Percentiles rank a stretch among this genome's conserved stretches.
Evolutionary conservation across 768 basidiomycete genomes (phyloP).

Genomic region (Dioszegia crocea): DNA sequence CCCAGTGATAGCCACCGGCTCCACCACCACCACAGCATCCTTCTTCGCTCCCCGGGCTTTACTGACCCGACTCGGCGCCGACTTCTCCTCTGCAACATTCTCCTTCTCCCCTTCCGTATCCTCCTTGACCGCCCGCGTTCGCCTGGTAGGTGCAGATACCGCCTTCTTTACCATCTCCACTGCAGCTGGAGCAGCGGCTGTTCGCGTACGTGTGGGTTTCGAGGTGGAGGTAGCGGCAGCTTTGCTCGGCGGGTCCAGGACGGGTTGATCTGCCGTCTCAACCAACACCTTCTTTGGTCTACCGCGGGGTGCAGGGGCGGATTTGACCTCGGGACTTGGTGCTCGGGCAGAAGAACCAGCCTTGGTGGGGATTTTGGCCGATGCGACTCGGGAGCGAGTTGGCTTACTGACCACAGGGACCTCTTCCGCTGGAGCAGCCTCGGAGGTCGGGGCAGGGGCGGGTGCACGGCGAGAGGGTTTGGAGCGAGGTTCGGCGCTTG

Average conservation of each 20-base stretch:
- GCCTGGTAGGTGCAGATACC: neutral
- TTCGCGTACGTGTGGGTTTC: neutral
- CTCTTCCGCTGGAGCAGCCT: neutral
- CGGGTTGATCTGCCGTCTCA: slow-evolving; percentile 2
- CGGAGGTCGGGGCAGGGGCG: neutral
- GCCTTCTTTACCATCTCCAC: neutral
- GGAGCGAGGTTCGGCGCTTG: neutral
- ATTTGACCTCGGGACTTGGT: slow-evolving; percentile 1
- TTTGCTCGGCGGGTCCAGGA: neutral
- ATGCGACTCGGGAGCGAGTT: neutral
- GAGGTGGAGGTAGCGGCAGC: neutral
- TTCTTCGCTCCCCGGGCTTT: neutral
- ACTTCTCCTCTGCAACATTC: slow-evolving; percentile 8
- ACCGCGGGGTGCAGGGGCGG: neutral
- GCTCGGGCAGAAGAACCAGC: no score
- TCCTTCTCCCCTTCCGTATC: slow-evolving; percentile 11
- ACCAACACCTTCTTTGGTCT: slow-evolving; percentile 1
- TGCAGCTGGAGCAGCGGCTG: neutral
- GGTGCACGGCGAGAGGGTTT: neutral
- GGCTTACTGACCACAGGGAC: neutral
- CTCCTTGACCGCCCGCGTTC: slow-evolving; percentile 6
- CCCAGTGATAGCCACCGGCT: neutral
- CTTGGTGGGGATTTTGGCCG: neutral
- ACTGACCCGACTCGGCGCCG: neutral
- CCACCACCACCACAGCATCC: neutral